Base-by-base conservation (phyloP, 176 grass and related monocot species). In the Aegilops tauschii region DNA sequence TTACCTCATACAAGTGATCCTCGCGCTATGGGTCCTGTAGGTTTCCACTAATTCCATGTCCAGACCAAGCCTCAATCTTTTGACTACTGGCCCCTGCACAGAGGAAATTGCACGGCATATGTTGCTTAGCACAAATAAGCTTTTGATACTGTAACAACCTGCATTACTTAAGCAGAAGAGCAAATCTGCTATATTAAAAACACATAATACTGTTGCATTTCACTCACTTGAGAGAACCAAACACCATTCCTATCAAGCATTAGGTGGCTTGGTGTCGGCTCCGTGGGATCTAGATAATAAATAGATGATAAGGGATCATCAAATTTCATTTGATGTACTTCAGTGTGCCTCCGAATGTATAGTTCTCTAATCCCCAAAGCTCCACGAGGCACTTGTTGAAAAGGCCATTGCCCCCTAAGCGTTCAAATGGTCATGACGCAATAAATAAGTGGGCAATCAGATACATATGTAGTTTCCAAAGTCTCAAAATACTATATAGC, bases 1-100 rank as follows among this genome's bases (percentile, higher is more conserved):
- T 80, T 69, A 98, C 96, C 96, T 90, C 88, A 92, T 91, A 83
- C 84, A 91, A 70, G 96, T 95, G 75, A 95, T 92, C 81, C 88
- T 92, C 90, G 96, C 90, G 79, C 92, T 77, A 91, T 98, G 96
- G 84, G 44, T 86, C 35, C 11, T 90, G 68, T 90, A 84, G 28
- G 35, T 87, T 88, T 94, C 83, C 44, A 67, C 28, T 14, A 84
- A 69, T 80, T 75, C 77, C 58, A 42, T 29, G 34, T 67, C 28
- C 25, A 85, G 80, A 84, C 85, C 59, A 79, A 89, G 17, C 82
- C 63, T 85, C 12, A 80, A 42, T 73, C 76, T 88, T 93, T 82
- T 83, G 30, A 68, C 69, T 39, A 80, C 65, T 72, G 88, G 86
- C 42, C 96, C 96, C 96, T 98, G 79, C 71, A 78, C 30, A 94